Conservation (phyloP, 192 early-diverging fungal species). For the Backusella australiensis region DNA sequence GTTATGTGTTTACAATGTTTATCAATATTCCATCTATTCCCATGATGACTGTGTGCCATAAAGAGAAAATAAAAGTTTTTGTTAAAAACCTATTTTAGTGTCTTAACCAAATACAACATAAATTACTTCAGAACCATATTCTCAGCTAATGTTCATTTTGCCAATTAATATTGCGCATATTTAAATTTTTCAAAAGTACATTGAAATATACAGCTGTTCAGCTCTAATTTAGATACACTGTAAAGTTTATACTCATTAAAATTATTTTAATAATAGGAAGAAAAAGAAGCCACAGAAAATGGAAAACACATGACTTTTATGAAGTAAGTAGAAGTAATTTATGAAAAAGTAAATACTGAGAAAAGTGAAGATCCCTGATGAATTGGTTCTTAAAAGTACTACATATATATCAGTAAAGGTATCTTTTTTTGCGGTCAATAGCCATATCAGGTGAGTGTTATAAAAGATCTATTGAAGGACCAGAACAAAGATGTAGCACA, state of each 20-base stretch:
- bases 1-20: conserved; percentile 8
- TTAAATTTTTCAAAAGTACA: background rate
- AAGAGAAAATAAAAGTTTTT: background rate
- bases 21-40: background rate
- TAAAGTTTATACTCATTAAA: too few relatives aligned
- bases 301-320: background rate
- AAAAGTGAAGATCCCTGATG: background rate
- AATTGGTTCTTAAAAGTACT: background rate
- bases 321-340: background rate
- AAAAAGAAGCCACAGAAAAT: background rate
- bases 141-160: too few relatives aligned
- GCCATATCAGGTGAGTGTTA: background rate
- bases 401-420: background rate
- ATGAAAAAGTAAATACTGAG: background rate
- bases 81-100: background rate
- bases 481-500: background rate
- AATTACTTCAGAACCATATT: background rate
- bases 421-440: background rate
- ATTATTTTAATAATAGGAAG: background rate
- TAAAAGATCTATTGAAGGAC: background rate
- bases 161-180: background rate
- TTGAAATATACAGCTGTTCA: too few relatives aligned
- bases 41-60: conserved; percentile 1
- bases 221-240: too few relatives aligned
- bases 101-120: background rate